Evolutionary conservation across 371 early-diverging fungal genomes (phyloP).

Genomic region (Apophysomyces elegans): DNA sequence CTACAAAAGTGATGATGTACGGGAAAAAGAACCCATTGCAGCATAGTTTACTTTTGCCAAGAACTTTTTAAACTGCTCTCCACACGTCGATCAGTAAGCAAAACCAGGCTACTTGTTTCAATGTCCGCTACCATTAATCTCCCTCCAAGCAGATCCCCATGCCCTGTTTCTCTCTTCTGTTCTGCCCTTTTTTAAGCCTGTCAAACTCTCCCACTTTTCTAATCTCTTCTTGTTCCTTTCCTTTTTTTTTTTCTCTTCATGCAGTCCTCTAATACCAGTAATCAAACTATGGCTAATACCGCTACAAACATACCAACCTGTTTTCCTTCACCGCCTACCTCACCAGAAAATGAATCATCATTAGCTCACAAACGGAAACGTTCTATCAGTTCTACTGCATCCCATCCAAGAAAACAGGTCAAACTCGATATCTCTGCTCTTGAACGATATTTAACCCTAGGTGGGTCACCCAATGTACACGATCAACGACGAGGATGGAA

Average conservation of each 20-base stretch:
- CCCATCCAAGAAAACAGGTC: constrained; percentile 19
- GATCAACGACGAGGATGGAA: constrained; percentile 30
- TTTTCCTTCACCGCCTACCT: constrained; percentile 36
- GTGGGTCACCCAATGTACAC: constrained; percentile 30
- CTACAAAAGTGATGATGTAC: no score
- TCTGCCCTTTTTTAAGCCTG: background rate
- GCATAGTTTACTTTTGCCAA: background rate
- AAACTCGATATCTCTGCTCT: constrained; percentile 24
- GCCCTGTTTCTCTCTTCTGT: background rate
- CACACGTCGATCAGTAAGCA: constrained; percentile 7
- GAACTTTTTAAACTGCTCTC: constrained; percentile 3
- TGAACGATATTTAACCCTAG: constrained; percentile 24
- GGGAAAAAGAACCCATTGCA: no score
- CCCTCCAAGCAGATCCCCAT: background rate
- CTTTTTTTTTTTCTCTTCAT: constrained; percentile 15
- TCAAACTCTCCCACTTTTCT: constrained; percentile 5
- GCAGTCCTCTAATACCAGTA: background rate
- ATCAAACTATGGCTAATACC: no score
- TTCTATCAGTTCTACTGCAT: constrained; percentile 16
- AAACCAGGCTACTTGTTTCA: background rate
- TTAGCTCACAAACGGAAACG: constrained; percentile 37
- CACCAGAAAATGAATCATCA: constrained; percentile 20
- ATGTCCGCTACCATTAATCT: background rate
- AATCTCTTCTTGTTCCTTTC: constrained; percentile 4
- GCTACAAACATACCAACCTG: background rate